Evolutionary conservation across 805 yeast species (phyloP), one percentile per base, ranked within the genome.

Genomic region (Yarrowia yakushimensis): DNA sequence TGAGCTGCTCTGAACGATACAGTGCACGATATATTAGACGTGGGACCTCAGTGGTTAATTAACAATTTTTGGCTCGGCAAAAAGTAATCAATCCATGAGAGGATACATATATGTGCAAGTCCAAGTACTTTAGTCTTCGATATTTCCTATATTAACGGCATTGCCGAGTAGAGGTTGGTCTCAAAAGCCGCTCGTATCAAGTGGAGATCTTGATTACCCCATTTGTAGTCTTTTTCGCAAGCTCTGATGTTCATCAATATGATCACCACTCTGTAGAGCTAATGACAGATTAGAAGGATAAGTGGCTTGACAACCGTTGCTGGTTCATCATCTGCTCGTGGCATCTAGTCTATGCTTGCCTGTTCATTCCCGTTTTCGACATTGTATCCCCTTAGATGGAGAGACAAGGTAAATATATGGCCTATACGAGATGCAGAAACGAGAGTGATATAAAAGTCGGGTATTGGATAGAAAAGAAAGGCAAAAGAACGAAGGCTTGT

Each of bases 261-360:
- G 52, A 45, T 45, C 52, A 45, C 36, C 52, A 30, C 52, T 30
- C 52, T 17, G 50, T 18, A 23, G 27, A 45, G 52, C 52, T 30
- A 45, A 28, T 25, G 22, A 7, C 4, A 10, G 15, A 15, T 41
- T 43, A 42, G 50, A 43, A 25, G 28, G 25, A 5, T 13, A 13
- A 45, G 18, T 18, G 36, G 36, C 36, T 30, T 45, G 52, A 27
- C 52, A 30, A 30, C 52, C 11, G 23, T 15, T 17, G 20, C 34
- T n/a, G 20, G 5, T 36, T n/a, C 27, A 13, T 13, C 43, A 15
- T 3, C 43, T 22, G 10, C 45, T n/a, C 20, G 4, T 8, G 11
- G 3, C 11, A 2, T 22, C 43, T 22, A 22, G 7, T 25, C 34
- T 45, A 45, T 45, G 52, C 27, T 4, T 15, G 9, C 5, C 15